Evolutionary conservation across 345 rosid genomes (phyloP).

Genomic region (Durio zibethinus): DNA sequence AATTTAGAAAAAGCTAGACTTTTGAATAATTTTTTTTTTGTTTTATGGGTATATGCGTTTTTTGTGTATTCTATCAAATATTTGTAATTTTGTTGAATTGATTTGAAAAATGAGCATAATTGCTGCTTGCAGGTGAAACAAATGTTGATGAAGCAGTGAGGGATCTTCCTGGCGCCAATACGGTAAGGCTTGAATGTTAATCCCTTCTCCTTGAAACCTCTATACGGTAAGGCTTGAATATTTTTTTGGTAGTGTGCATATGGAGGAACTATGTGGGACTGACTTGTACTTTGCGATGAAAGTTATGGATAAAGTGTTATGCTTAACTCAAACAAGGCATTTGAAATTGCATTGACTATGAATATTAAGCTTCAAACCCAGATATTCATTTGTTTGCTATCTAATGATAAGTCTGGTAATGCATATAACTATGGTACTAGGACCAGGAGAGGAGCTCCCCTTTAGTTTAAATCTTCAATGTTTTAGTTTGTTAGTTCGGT

Average conservation of each 20-base stretch:
- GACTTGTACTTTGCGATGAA: conserved; percentile 80
- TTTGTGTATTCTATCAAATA: not conserved
- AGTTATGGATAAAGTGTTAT: conserved; percentile 92
- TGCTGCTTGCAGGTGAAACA: conserved; percentile 55
- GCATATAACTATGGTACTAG: no score
- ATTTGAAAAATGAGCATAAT: not conserved
- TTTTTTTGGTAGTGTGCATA: conserved; percentile 62
- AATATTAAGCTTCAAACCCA: not conserved
- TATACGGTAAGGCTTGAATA: conserved; percentile 6
- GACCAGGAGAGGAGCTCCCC: no score
- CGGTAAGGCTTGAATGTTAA: conserved; percentile 39
- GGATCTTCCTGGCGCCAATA: conserved; percentile 97
- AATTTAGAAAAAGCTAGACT: no score
- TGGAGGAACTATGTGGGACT: conserved; percentile 84
- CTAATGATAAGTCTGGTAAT: no score
- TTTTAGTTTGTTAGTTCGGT: no score
- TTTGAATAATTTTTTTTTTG: no score
- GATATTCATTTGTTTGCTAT: not conserved
- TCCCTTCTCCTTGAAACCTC: not conserved
- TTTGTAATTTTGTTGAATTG: not conserved
- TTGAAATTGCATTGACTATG: not conserved
- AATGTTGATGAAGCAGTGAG: conserved; percentile 82
- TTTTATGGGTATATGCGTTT: no score
- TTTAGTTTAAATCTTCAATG: no score
- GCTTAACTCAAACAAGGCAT: conserved; percentile 95